Evolutionary conservation across 2,329 filamentous ascomycete species (phyloP), one percentile per base, ranked within the genome.

Genomic region (Fusarium sp.): DNA sequence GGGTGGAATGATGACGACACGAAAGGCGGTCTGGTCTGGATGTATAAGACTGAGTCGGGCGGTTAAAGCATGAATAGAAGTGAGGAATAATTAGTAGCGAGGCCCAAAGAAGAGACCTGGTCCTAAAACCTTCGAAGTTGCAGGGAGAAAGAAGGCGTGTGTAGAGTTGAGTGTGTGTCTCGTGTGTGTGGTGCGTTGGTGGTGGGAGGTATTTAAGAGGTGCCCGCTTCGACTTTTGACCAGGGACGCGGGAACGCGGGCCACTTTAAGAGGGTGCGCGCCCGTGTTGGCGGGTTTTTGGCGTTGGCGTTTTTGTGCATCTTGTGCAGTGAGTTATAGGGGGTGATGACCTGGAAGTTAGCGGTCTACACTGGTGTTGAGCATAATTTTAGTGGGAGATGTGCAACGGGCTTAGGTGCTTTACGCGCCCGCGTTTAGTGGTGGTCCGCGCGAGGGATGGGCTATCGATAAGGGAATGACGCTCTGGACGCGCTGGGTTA

Each of bases 151-250:
- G 47, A 57, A 47, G 47, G 46, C 22, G 46, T 47, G 39, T 59
- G 45, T 54, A 54, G 52, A 31, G 28, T 31, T 46, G 10, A 26
- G 38, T 65, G 49, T 38, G 46, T 54, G 52, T 62, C 62, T 67
- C 62, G 67, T 71, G 67, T 65, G 63, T n/a, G 54, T 52, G 57
- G 57, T 63, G 62, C 33, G 45, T 57, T 50, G 67, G 60, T 62
- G 61, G 52, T 33, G 64, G 67, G 67, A 71, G 68, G 68, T 70
- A 70, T 70, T 70, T 70, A 70, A 71, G 49, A 69, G 67, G 51
- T 62, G 63, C 58, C 28, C 28, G 57, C 51, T 65, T 42, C 39
- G 39, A 19, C 17, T n/a, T 31, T 31, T 21, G 45, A 52, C 51
- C 42, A 52, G 45, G 61, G 49, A 69, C 67, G 67, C 67, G 67